Evolutionary conservation across 495 filamentous ascomycete species (phyloP).

Genomic region (Penicillium egyptiacum): DNA sequence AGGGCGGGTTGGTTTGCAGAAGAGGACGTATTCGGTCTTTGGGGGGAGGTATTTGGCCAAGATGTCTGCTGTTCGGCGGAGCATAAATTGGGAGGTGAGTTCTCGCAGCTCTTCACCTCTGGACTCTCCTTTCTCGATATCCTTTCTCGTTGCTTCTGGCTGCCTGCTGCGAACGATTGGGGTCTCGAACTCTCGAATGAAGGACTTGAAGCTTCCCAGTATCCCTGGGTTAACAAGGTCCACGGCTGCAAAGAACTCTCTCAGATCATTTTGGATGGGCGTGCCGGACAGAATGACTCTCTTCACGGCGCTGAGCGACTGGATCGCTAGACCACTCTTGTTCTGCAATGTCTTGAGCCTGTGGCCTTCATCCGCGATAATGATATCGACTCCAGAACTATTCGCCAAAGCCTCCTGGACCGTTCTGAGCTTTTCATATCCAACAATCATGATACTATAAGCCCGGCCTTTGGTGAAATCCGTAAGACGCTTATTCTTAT

Average conservation of each 20-base stretch:
- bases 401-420: slow-evolving; percentile 67
- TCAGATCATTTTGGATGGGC: slow-evolving; percentile 77
- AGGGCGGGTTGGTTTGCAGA: slow-evolving; percentile 69
- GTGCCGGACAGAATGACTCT: slow-evolving; percentile 75
- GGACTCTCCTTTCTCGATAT: slow-evolving; percentile 72
- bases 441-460: slow-evolving; percentile 80
- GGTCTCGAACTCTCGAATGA: slow-evolving; percentile 70
- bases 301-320: slow-evolving; percentile 64
- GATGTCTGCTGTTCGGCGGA: slow-evolving; percentile 74
- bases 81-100: slow-evolving; percentile 70
- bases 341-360: slow-evolving; percentile 80
- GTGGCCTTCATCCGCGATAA: slow-evolving; percentile 81
- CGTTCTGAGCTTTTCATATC: slow-evolving; percentile 73
- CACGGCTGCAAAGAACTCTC: slow-evolving; percentile 76
- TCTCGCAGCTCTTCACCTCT: slow-evolving; percentile 65
- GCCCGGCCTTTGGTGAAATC: slow-evolving; percentile 76
- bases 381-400: slow-evolving; percentile 67
- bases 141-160: slow-evolving; percentile 63
- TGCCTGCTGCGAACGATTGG: slow-evolving; percentile 74
- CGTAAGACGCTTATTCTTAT: slow-evolving; percentile 62
- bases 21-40: slow-evolving; percentile 76
- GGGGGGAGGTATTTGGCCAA: slow-evolving; percentile 70
- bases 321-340: slow-evolving; percentile 75
- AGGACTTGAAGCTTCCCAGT: slow-evolving; percentile 64
- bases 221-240: slow-evolving; percentile 79